Conservation (phyloP, 2,329 filamentous ascomycete genomes). For the Apiospora koreana region DNA sequence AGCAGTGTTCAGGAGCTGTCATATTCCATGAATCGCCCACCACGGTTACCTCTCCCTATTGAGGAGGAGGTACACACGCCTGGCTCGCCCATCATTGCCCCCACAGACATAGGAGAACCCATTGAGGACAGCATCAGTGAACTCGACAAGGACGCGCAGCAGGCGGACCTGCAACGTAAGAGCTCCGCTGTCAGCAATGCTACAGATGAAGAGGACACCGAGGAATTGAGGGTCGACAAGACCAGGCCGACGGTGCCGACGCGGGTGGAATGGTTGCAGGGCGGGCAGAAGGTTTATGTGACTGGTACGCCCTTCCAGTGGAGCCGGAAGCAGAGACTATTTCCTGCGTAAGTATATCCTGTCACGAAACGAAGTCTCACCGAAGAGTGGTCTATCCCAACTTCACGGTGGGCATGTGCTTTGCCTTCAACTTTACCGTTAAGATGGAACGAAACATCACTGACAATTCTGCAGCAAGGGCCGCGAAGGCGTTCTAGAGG, state of each 20-base stretch:
- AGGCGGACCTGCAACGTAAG: slow-evolving; percentile 52
- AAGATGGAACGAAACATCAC: neutral
- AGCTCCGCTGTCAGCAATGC: slow-evolving; percentile 62
- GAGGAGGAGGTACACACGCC: slow-evolving; percentile 89
- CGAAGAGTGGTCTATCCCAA: neutral
- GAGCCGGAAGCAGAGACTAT: slow-evolving; percentile 89
- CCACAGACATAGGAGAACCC: slow-evolving; percentile 57
- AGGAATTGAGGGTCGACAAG: slow-evolving; percentile 76
- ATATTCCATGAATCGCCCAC: slow-evolving; percentile 68
- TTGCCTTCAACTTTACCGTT: neutral
- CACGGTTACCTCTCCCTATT: slow-evolving; percentile 87
- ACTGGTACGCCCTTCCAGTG: slow-evolving; percentile 97
- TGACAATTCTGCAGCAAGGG: slow-evolving; percentile 44
- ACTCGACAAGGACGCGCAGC: slow-evolving; percentile 35
- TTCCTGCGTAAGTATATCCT: slow-evolving; percentile 70
- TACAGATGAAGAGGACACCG: slow-evolving; percentile 75
- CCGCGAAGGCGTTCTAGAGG: slow-evolving; percentile 67
- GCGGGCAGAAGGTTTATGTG: slow-evolving; percentile 89
- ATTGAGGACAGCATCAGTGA: slow-evolving; percentile 57
- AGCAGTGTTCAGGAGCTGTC: slow-evolving; percentile 64
- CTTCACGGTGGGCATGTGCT: neutral
- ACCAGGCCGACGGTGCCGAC: slow-evolving; percentile 80
- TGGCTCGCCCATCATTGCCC: slow-evolving; percentile 83
- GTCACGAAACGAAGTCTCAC: neutral
- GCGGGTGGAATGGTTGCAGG: slow-evolving; percentile 79